Conservation (phyloP, 768 basidiomycete species). For the Amanita muscaria region DNA sequence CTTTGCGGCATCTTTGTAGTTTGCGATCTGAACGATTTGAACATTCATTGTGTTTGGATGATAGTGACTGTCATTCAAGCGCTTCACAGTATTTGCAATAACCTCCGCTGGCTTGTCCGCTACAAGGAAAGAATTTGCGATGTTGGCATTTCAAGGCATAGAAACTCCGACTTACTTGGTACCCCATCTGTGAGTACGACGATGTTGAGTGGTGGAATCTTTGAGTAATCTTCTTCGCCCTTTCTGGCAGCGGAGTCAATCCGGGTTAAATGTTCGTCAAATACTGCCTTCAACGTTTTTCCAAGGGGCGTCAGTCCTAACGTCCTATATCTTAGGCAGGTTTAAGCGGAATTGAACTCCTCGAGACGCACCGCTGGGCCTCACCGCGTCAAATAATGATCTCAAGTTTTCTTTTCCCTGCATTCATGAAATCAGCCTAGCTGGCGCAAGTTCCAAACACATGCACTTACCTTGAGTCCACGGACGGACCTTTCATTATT, state of each 20-base stretch:
- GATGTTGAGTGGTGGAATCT: constrained; percentile 23
- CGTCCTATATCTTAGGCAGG: not conserved
- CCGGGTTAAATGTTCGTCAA: constrained; percentile 17
- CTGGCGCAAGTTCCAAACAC: not conserved
- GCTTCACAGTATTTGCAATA: constrained; percentile 17
- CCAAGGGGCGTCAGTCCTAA: constrained; percentile 24
- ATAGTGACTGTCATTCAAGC: constrained; percentile 17
- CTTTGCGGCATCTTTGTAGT: constrained; percentile 14
- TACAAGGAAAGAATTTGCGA: constrained; percentile 1
- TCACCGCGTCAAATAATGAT: constrained; percentile 15
- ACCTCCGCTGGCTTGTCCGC: constrained; percentile 15
- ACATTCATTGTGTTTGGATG: constrained; percentile 26
- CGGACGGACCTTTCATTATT: constrained; percentile 8
- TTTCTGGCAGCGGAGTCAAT: constrained; percentile 7
- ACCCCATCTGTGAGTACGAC: constrained; percentile 26
- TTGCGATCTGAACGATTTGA: constrained; percentile 26
- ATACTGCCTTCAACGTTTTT: constrained; percentile 15
- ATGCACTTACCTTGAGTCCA: not conserved
- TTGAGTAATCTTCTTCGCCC: constrained; percentile 11
- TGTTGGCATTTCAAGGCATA: not conserved
- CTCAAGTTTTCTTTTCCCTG: constrained; percentile 15
- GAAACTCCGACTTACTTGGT: constrained; percentile 16
- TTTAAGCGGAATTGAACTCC: not conserved
- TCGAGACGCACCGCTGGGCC: constrained; percentile 10
- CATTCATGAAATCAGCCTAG: constrained; percentile 4